Evolutionary conservation across 169 alveolate species (phyloP).

Genomic region (Plasmodium gonderi): DNA sequence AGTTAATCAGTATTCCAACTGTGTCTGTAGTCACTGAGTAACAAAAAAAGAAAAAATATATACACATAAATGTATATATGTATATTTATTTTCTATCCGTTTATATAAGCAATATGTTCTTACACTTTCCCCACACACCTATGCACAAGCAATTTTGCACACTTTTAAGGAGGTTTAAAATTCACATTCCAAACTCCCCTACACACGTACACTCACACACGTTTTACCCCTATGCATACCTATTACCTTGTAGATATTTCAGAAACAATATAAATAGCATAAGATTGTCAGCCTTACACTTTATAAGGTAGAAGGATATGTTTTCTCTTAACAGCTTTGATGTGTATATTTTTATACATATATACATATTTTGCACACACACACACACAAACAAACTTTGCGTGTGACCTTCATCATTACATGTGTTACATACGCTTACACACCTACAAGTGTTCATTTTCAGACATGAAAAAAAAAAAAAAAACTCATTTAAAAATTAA

Average conservation of each 20-base stretch:
- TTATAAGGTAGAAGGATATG: constrained; percentile 23
- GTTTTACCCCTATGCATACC: too few species aligned
- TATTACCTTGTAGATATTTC: constrained; percentile 8
- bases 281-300: constrained; percentile 38
- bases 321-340: too few species aligned
- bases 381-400: background rate
- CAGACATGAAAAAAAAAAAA: too few species aligned
- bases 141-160: too few species aligned
- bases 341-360: background rate
- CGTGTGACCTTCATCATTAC: background rate
- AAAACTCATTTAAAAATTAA: background rate
- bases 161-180: too few species aligned
- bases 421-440: too few species aligned
- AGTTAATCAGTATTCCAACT: background rate
- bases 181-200: too few species aligned
- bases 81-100: background rate
- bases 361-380: background rate
- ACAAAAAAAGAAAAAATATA: background rate
- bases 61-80: background rate
- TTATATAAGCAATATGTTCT: background rate
- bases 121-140: background rate
- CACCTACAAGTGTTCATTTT: too few species aligned
- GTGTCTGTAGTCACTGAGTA: background rate
- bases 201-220: too few species aligned
- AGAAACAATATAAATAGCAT: background rate